Conservation (phyloP, 768 basidiomycete genomes). For the Porpolomopsis calyptriformis region DNA sequence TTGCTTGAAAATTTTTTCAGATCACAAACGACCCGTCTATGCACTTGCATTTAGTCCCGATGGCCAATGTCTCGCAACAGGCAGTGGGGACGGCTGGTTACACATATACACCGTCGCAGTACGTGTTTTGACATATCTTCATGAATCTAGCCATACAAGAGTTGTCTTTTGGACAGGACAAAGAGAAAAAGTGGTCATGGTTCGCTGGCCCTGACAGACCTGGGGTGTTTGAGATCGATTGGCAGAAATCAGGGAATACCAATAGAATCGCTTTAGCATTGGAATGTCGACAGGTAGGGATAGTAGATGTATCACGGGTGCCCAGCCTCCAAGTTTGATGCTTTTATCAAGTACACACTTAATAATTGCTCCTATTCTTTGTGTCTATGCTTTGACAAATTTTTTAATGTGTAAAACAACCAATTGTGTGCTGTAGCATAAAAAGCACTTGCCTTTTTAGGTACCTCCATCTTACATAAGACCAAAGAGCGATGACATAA, state of each 20-base stretch:
- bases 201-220: constrained; percentile 44
- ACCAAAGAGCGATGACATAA: no score
- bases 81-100: constrained; percentile 69
- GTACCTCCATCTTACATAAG: no score
- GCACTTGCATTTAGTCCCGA: constrained; percentile 67
- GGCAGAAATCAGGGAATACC: constrained; percentile 43
- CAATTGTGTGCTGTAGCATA: no score
- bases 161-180: constrained; percentile 21
- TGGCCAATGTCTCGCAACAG: constrained; percentile 63
- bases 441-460: no score
- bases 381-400: no score
- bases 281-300: constrained; percentile 55
- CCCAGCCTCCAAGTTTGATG: constrained; percentile 18
- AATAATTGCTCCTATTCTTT: no score
- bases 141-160: constrained; percentile 1
- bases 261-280: constrained; percentile 62
- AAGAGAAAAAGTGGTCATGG: constrained; percentile 56
- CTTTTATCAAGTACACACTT: neutral
- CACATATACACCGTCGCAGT: constrained; percentile 64
- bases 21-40: constrained; percentile 66
- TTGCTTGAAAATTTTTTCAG: constrained; percentile 59
- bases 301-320: constrained; percentile 51
- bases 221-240: constrained; percentile 68
- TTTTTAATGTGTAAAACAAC: no score
- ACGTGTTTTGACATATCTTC: constrained; percentile 12